Evolutionary conservation across 148 eudicot species (phyloP).

Genomic region (Fallopia convolvulus): DNA sequence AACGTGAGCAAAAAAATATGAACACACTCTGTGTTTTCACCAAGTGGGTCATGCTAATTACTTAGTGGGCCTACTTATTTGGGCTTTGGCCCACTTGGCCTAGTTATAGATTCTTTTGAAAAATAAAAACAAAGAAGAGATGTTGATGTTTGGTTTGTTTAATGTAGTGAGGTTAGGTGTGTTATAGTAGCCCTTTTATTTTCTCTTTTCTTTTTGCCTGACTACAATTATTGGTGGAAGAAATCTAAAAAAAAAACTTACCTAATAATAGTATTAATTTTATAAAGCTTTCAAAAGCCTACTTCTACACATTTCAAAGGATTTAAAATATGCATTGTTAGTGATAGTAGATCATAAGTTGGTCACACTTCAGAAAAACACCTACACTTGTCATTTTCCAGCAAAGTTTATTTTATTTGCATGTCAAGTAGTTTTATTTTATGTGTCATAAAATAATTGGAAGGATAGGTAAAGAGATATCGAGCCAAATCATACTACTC

Average conservation of each 20-base stretch:
- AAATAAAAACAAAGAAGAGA: too few relatives aligned
- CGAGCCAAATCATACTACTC: too few relatives aligned
- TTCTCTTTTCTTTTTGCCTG: not conserved
- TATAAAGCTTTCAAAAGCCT: not conserved
- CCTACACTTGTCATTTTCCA: not conserved
- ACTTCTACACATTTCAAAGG: not conserved
- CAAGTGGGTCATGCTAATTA: not conserved
- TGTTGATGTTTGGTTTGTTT: not conserved
- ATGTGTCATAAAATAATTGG: not conserved
- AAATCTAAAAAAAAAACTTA: not conserved
- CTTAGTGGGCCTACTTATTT: not conserved
- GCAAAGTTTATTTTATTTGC: too few relatives aligned
- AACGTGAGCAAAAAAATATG: not conserved
- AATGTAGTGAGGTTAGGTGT: not conserved
- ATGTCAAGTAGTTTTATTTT: not conserved
- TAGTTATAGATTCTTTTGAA: not conserved
- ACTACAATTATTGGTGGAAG: not conserved
- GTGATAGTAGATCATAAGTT: not conserved
- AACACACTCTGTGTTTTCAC: not conserved
- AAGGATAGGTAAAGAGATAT: too few relatives aligned
- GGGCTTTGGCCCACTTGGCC: slow-evolving; percentile 1
- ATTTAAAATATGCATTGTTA: not conserved
- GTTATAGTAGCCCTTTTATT: not conserved
- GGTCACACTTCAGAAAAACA: not conserved
- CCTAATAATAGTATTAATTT: not conserved